Evolutionary conservation across 768 basidiomycete genomes (phyloP).

Genomic region (Mycena rosella): DNA sequence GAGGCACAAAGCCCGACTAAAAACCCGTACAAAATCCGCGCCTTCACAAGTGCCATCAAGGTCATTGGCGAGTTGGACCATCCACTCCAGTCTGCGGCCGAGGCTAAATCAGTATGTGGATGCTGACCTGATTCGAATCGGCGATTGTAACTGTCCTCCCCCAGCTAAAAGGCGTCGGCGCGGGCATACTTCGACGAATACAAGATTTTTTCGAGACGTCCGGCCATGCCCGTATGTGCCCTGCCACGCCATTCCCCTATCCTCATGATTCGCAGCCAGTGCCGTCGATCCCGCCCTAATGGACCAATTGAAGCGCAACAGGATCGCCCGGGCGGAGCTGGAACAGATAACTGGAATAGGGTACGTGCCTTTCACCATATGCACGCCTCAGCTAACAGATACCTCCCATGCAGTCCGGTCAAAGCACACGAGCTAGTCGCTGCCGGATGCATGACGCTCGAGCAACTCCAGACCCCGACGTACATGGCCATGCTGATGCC

Average conservation of each 20-base stretch:
- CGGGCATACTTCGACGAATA: slow-evolving; percentile 61
- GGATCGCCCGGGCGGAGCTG: slow-evolving; percentile 46
- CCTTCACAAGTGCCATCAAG: slow-evolving; percentile 63
- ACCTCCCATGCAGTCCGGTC: slow-evolving; percentile 44
- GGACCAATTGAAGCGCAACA: slow-evolving; percentile 45
- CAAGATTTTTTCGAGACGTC: slow-evolving; percentile 52
- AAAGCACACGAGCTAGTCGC: slow-evolving; percentile 61
- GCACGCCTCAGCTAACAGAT: slow-evolving; percentile 12
- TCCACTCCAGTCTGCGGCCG: slow-evolving; percentile 58
- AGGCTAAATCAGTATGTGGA: slow-evolving; percentile 52
- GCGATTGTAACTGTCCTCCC: not conserved
- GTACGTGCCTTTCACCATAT: slow-evolving; percentile 45
- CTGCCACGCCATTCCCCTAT: slow-evolving; percentile 14
- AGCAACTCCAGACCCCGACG: slow-evolving; percentile 54
- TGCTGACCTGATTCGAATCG: not conserved
- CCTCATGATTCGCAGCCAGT: slow-evolving; percentile 13
- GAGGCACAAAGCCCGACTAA: slow-evolving; percentile 51
- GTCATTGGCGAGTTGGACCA: slow-evolving; percentile 54
- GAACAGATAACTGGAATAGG: slow-evolving; percentile 61
- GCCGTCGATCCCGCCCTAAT: slow-evolving; percentile 22
- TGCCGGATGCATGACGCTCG: slow-evolving; percentile 61
- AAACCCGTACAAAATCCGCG: slow-evolving; percentile 65
- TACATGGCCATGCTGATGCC: slow-evolving; percentile 55
- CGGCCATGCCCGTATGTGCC: slow-evolving; percentile 52
- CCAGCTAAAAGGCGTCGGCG: slow-evolving; percentile 52